Evolutionary conservation across 2,329 filamentous ascomycete species (phyloP).

Genomic region (Colletotrichum gloeosporioides): DNA sequence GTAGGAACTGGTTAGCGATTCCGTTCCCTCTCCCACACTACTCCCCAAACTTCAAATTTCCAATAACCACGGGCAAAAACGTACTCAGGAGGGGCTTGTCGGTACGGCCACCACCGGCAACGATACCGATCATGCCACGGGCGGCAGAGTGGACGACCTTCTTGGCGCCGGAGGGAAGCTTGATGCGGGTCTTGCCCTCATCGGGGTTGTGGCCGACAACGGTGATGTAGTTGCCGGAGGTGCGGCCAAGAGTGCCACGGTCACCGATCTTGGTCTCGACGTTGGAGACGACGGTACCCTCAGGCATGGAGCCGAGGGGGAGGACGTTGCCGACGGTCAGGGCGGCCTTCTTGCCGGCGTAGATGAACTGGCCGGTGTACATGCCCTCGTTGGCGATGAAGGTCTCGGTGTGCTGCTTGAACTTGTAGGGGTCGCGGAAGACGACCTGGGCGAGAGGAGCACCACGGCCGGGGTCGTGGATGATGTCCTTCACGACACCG

Average conservation of each 20-base stretch:
- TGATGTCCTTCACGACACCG: conserved; percentile 97
- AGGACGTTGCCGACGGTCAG: conserved; percentile 98
- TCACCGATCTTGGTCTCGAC: conserved; percentile 99
- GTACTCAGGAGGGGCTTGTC: conserved; percentile 98
- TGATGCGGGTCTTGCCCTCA: conserved; percentile 99
- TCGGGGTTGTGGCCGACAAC: conserved; percentile 97
- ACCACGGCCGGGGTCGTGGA: conserved; percentile 98
- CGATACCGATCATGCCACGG: conserved; percentile 99
- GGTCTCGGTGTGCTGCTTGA: conserved; percentile 97
- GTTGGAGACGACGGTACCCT: conserved; percentile 99
- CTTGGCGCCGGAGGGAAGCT: conserved; percentile 98
- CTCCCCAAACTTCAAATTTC: not conserved
- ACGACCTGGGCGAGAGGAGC: conserved; percentile 95
- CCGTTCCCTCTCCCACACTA: not conserved
- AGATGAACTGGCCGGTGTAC: conserved; percentile 99
- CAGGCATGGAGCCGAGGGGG: conserved; percentile 90
- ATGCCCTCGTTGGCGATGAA: conserved; percentile 99
- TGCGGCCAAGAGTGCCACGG: conserved; percentile 94
- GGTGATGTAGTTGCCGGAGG: conserved; percentile 99
- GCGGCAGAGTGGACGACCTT: conserved; percentile 93
- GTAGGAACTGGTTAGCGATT: conserved; percentile 49
- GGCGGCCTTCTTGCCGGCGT: conserved; percentile 98
- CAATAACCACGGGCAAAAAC: conserved; percentile 33
- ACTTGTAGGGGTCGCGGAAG: conserved; percentile 98
- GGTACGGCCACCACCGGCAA: conserved; percentile 98